These are phyloP conservation scores for Misopates orontium DNA, from an alignment of 257 asterid genomes.

Conservation along the genomic window DNA sequence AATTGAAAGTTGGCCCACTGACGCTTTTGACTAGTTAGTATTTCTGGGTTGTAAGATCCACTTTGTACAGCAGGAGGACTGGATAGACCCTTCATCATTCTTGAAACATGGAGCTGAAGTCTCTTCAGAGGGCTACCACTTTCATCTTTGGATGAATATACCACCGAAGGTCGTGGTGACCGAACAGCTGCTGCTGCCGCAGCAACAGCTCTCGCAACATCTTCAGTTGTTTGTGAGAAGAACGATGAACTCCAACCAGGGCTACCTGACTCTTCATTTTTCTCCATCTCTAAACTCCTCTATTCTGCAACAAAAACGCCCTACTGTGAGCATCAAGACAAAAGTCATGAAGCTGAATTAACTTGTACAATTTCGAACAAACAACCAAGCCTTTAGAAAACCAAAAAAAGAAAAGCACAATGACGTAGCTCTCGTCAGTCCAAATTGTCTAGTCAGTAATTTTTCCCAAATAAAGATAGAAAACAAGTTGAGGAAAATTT, in stretches of 20 bases:
- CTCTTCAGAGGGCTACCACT: conserved; percentile 72
- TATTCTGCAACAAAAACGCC: conserved; percentile 32
- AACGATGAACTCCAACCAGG: conserved; percentile 91
- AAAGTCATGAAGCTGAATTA: conserved; percentile 13
- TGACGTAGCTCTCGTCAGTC: not conserved
- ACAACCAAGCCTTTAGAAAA: not conserved
- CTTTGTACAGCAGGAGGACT: conserved; percentile 73
- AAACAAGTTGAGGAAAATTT: not conserved
- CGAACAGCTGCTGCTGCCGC: conserved; percentile 92
- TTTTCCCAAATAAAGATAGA: not conserved
- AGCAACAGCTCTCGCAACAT: conserved; percentile 93
- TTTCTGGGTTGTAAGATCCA: conserved; percentile 89
- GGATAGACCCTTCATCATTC: conserved; percentile 83
- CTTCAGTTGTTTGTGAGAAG: conserved; percentile 86
- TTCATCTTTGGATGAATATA: conserved; percentile 86
- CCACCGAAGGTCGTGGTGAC: conserved; percentile 88
- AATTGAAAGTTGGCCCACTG: conserved; percentile 98
- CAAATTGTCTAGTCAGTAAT: not conserved
- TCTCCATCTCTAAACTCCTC: conserved; percentile 57
- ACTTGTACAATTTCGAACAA: not conserved
- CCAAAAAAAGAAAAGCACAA: conserved; percentile 1
- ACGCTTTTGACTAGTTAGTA: conserved; percentile 94
- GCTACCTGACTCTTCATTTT: conserved; percentile 71
- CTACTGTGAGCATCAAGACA: conserved; percentile 12
- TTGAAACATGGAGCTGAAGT: conserved; percentile 85